Base-by-base conservation (phyloP, 129 eudicot genomes). In the Centrapalus pauciflorus region DNA sequence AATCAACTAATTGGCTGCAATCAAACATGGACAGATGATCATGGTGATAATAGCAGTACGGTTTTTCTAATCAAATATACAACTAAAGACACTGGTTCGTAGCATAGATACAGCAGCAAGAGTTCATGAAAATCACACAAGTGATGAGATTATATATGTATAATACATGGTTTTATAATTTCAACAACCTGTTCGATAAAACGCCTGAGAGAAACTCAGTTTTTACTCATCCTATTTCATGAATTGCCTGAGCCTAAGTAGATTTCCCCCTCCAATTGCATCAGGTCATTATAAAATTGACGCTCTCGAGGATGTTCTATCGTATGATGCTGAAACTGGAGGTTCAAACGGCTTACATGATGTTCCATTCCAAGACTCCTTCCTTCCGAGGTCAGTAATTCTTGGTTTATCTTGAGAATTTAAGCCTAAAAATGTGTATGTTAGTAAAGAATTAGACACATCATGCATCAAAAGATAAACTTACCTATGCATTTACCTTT, bases 111-210 rank as follows among this genome's bases (percentile, higher is more conserved):
- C n/a, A n/a, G n/a, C n/a, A n/a, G n/a, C n/a, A n/a, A n/a, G n/a
- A n/a, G n/a, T n/a, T n/a, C n/a, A n/a, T n/a, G n/a, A n/a, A n/a
- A n/a, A n/a, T n/a, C n/a, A n/a, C n/a, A n/a, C n/a, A n/a, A n/a
- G n/a, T n/a, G n/a, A n/a, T n/a, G n/a, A n/a, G n/a, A n/a, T n/a
- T n/a, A n/a, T n/a, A n/a, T n/a, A 10, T 54, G 1, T 3, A 24
- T 23, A 24, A 25, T 16, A 56, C 2, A 3, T 28, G 23, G 24
- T 5, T n/a, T 56, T 56, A 38, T 7, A 14, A 56, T 56, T n/a
- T 56, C 62, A 14, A 30, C 64, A 5, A 57, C 28, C 51, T 74
- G 77, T 79, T 74, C 30, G 84, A 79, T 32, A 45, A 52, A 62
- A 74, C 69, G 69, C 57, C 79, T 24, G 72, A 50, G 29, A 61